Percentiles rank a stretch among this genome's conserved stretches.
Conservation (phyloP, 805 yeast species). For the Komagataella kurtzmanii region DNA sequence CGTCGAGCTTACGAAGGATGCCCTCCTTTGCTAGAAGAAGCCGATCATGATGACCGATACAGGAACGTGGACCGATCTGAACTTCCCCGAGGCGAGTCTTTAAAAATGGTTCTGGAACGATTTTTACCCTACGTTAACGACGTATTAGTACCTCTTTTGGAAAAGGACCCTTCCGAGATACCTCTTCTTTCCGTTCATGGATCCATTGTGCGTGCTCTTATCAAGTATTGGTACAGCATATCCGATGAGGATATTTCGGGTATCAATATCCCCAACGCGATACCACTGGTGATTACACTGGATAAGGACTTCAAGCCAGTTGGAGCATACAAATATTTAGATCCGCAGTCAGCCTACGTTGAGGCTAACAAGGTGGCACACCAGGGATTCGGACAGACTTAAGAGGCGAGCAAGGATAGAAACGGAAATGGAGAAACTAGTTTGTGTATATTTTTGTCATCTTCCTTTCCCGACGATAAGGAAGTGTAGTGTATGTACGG, state of each 20-base stretch:
- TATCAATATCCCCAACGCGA: conserved; percentile 74
- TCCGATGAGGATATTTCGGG: conserved; percentile 58
- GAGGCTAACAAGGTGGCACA: conserved; percentile 73
- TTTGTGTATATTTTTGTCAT: neutral
- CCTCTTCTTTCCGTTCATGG: conserved; percentile 73
- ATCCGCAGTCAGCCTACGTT: conserved; percentile 66
- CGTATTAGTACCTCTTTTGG: conserved; percentile 33
- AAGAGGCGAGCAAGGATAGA: too few relatives aligned
- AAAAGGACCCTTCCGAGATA: conserved; percentile 27
- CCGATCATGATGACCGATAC: conserved; percentile 26
- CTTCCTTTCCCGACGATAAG: neutral
- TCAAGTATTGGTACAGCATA: conserved; percentile 53
- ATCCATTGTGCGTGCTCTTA: conserved; percentile 62
- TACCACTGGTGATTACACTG: conserved; percentile 60
- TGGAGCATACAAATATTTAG: conserved; percentile 53
- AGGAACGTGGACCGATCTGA: conserved; percentile 29
- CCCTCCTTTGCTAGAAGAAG: conserved; percentile 36
- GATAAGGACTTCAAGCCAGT: conserved; percentile 35
- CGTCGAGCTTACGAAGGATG: conserved; percentile 69
- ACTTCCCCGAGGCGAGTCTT: conserved; percentile 62
- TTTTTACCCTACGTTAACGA: conserved; percentile 46
- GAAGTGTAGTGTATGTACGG: neutral
- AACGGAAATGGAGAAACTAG: neutral
- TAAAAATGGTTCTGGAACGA: conserved; percentile 58
- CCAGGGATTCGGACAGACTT: conserved; percentile 37